A percentile compares a stretch with the other conserved stretches of the same genome.
Conservation (phyloP, 2,329 filamentous ascomycete species). For the Hortaea werneckii region DNA sequence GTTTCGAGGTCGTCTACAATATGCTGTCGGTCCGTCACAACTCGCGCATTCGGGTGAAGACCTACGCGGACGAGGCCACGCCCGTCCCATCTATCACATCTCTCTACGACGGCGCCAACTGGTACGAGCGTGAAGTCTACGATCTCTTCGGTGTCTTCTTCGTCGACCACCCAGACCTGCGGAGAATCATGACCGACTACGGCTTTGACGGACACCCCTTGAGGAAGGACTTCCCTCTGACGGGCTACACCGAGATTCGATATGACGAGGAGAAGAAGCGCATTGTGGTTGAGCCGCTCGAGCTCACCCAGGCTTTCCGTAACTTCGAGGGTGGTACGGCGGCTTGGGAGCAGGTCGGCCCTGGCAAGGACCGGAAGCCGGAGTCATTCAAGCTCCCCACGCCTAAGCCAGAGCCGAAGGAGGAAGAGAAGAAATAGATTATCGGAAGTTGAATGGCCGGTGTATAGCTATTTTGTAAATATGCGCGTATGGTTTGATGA, state of each 20-base stretch:
- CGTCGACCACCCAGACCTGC: conserved; percentile 83
- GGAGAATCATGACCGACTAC: conserved; percentile 98
- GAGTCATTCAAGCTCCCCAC: conserved; percentile 88
- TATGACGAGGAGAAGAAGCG: conserved; percentile 99
- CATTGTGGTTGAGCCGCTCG: conserved; percentile 93
- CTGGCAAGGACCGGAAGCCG: conserved; percentile 68
- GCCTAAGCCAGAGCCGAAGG: conserved; percentile 86
- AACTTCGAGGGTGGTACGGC: conserved; percentile 74
- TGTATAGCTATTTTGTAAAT: conserved; percentile 7
- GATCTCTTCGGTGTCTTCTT: conserved; percentile 98
- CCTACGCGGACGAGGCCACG: conserved; percentile 91
- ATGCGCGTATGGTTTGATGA: not conserved
- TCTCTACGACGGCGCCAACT: conserved; percentile 91
- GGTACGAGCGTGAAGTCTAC: conserved; percentile 97
- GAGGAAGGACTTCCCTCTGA: conserved; percentile 95
- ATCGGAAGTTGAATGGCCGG: not conserved
- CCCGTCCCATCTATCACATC: conserved; percentile 80
- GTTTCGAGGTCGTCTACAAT: conserved; percentile 98
- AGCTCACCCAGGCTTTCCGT: conserved; percentile 95
- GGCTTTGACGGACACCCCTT: conserved; percentile 96
- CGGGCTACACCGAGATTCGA: conserved; percentile 93
- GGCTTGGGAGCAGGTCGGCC: conserved; percentile 58
- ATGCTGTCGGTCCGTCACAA: conserved; percentile 92
- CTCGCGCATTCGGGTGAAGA: conserved; percentile 93
- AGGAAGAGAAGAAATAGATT: conserved; percentile 82